Evolutionary conservation across 2,329 filamentous ascomycete genomes (phyloP), one percentile per base, ranked within the genome.

Genomic region (Ascochyta viciae-villosae): DNA sequence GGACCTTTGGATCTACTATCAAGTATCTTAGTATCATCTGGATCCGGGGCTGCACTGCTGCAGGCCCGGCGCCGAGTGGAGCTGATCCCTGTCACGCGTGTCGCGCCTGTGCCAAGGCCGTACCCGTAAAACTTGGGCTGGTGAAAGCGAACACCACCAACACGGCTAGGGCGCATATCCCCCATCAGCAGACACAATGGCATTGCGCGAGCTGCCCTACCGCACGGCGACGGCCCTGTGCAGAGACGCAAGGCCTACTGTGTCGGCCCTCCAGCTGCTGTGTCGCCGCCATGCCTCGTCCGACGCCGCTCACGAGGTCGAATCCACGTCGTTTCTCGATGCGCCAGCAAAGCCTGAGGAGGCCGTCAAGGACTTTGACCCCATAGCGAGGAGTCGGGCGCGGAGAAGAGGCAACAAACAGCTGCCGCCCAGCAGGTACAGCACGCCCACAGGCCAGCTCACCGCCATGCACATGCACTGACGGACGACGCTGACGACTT

Each of bases 351-450:
- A 75, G 24, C 75, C 77, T 27, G 73, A 76, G 43, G 74, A 78
- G n/a, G 63, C 75, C 9, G 72, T 78, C 45, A 76, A 82, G 63
- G 63, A 60, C 43, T 86, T 77, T 59, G 80, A 85, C 64, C 82
- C 82, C 9, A 63, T 83, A 40, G 80, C 75, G 42, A 75, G 75
- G 50, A 77, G 81, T 33, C 73, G 74, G 49, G 71, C 73, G 50
- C 71, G 83, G 50, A 68, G 76, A 50, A 70, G 71, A 41, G 74
- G 82, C 34, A 74, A 73, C 45, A 74, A 68, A 50, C 67, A 76
- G 55, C 67, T 81, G 31, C 84, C 85, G 8, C 75, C 79, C 12
- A 83, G 82, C 81, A 83, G 83, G 83, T 85, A 74, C 26, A 59
- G 12, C 1, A n/a, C 3, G 13, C 48, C 39, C 45, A 42, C 22